These are phyloP conservation scores for Syzygium jambos DNA, from an alignment of 345 rosid genomes.

Conservation along the genomic window DNA sequence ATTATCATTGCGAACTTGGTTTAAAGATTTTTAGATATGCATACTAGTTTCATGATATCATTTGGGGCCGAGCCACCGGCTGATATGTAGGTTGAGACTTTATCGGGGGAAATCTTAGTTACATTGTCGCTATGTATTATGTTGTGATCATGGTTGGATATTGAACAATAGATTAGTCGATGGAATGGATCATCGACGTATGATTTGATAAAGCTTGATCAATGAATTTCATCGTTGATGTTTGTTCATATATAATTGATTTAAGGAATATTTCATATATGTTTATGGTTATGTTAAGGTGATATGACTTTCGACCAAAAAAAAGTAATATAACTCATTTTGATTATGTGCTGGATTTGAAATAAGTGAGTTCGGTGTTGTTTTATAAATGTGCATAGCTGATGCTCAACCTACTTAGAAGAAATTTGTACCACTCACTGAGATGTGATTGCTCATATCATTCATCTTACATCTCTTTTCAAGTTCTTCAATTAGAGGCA, in stretches of 20 bases:
- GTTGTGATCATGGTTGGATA: background rate
- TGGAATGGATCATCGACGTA: background rate
- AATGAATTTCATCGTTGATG: background rate
- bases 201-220: background rate
- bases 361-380: background rate
- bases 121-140: background rate
- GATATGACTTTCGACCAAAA: too few species aligned
- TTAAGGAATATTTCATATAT: background rate
- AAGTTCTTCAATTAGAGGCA: background rate
- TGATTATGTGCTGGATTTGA: background rate
- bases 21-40: background rate
- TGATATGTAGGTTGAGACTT: background rate
- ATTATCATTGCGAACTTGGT: fast-evolving
- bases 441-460: background rate
- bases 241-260: background rate
- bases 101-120: background rate
- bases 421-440: background rate
- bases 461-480: background rate
- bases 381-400: background rate
- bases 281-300: background rate
- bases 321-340: background rate
- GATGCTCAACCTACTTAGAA: background rate
- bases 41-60: background rate
- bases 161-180: background rate
- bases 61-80: background rate